Conservation (phyloP, 2,329 filamentous ascomycete genomes). For the Exophiala sp. region DNA sequence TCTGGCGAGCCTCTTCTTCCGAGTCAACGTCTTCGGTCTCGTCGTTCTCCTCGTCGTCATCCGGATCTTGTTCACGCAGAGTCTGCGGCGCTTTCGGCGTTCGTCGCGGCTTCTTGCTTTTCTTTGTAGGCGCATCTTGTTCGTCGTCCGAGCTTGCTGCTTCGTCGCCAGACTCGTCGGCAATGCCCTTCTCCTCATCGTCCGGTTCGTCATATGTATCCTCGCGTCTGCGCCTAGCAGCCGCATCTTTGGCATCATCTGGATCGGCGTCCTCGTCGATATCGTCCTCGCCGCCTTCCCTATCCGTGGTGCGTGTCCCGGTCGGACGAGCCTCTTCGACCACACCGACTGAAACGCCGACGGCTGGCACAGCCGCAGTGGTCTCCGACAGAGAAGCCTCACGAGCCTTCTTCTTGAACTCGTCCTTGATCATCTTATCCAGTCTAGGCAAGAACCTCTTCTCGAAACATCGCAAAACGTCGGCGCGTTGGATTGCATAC, state of each 20-base stretch:
- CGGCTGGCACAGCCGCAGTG: constrained; percentile 67
- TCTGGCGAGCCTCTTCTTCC: constrained; percentile 50
- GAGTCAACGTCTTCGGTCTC: constrained; percentile 37
- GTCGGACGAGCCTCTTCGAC: constrained; percentile 47
- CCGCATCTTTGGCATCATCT: constrained; percentile 56
- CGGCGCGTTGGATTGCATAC: constrained; percentile 72
- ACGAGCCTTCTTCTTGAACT: constrained; percentile 70
- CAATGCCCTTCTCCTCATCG: constrained; percentile 73
- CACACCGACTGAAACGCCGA: constrained; percentile 58
- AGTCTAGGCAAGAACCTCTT: constrained; percentile 69
- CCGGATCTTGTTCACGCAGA: constrained; percentile 24
- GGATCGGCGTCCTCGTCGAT: constrained; percentile 72
- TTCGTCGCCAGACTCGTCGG: constrained; percentile 43
- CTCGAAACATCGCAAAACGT: constrained; percentile 77
- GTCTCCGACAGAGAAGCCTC: constrained; percentile 51
- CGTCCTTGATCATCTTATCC: constrained; percentile 63
- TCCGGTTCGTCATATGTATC: constrained; percentile 79
- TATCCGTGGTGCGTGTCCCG: constrained; percentile 45
- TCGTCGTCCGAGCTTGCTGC: constrained; percentile 25
- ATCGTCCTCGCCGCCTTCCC: constrained; percentile 45
- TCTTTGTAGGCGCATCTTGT: constrained; percentile 6
- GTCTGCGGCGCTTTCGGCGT: constrained; percentile 13
- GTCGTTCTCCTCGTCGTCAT: constrained; percentile 23
- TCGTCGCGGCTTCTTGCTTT: constrained; percentile 9
- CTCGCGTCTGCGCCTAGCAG: constrained; percentile 63